Conservation (phyloP, 768 basidiomycete species). For the Crassisporium funariophilum region DNA sequence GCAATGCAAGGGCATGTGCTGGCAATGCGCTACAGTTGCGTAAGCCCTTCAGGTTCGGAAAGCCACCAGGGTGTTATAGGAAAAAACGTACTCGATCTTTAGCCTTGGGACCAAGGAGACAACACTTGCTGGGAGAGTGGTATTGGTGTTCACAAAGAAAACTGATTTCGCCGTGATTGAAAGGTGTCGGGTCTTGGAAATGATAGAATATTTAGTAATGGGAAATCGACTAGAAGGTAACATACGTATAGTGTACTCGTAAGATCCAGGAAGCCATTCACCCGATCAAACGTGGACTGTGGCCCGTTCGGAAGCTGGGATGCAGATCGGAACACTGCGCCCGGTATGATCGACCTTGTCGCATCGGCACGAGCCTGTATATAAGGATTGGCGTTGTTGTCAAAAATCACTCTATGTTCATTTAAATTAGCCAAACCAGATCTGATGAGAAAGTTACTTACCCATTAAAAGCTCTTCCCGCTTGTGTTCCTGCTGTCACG, state of each 20-base stretch:
- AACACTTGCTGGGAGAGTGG: conserved; percentile 39
- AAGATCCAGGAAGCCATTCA: conserved; percentile 53
- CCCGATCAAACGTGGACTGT: conserved; percentile 46
- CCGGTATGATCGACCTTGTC: conserved; percentile 55
- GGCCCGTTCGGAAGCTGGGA: conserved; percentile 40
- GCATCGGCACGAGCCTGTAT: conserved; percentile 53
- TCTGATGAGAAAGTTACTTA: conserved; percentile 23
- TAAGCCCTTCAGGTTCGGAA: neutral
- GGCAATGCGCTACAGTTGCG: conserved; percentile 47
- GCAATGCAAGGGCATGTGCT: conserved; percentile 48
- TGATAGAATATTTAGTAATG: conserved; percentile 1
- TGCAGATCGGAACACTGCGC: conserved; percentile 60
- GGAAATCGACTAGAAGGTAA: conserved; percentile 7
- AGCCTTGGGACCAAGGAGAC: conserved; percentile 50
- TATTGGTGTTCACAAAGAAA: conserved; percentile 54
- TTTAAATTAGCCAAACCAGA: neutral
- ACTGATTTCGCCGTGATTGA: conserved; percentile 55
- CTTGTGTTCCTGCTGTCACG: conserved; percentile 40
- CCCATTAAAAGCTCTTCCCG: conserved; percentile 63
- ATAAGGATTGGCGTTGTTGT: conserved; percentile 41
- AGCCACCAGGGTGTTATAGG: neutral
- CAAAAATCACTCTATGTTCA: conserved; percentile 43
- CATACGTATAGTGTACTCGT: conserved; percentile 56
- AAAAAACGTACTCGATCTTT: conserved; percentile 54
- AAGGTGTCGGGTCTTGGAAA: conserved; percentile 54